Base-by-base conservation (phyloP, 345 rosid genomes). In the Toxicodendron radicans region DNA sequence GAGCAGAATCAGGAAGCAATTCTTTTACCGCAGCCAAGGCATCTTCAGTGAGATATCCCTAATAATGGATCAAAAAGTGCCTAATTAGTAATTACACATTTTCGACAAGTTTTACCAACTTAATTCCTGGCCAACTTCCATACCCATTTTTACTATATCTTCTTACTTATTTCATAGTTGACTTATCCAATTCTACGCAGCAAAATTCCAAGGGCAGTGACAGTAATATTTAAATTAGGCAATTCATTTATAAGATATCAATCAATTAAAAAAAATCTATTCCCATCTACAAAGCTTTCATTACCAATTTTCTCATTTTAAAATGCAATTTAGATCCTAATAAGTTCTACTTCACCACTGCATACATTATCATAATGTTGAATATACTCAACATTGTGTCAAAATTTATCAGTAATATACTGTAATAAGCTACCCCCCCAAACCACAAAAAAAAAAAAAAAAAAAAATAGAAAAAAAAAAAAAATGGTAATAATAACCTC, bases 1-100 rank as follows among this genome's bases (percentile, higher is more conserved):
- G 84, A 51, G 98, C 92, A 12, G 86, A 95, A 73, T 74, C 89
- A 8, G 98, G 98, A 32, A 95, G 82, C 77, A 95, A 83, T 35
- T 83, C 84, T 73, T 85, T 90, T 48, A 90, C 89, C 0, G 89
- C 87, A 79, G 87, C 97, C 69, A 63, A 48, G 66, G 95, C 87
- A 73, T 88, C 97, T 68, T 86, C 85, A 58, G 79, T 86, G 63
- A 95, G 86, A 79, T 83, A 93, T 27, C 81, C 88, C 98, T 92
- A 58, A 60, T 92, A 56, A 60, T 59, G 21, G 43, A 75, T 32
- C 23, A 17, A 75, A 71, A 76, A 73, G 41, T 5, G 2, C 2
- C 58, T 13, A 52, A 67, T 80, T 49, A 80, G 54, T 13, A 52
- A 67, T 80, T 49, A 80, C 64, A 68, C 35, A 8, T 32, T 32